Evolutionary conservation across 2,329 filamentous ascomycete species (phyloP).

Genomic region (Cladophialophora exuberans): DNA sequence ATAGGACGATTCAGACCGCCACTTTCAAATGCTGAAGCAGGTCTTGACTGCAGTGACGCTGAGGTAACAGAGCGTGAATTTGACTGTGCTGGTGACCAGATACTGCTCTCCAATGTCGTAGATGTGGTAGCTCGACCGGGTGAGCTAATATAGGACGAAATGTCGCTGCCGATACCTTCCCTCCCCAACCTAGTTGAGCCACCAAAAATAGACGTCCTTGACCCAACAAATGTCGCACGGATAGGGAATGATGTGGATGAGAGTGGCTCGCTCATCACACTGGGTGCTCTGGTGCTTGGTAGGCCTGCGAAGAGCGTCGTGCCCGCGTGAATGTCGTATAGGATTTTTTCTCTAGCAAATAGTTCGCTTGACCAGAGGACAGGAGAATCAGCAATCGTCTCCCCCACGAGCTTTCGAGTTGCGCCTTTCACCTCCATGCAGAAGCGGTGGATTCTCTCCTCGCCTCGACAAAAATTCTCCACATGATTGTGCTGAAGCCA

Average conservation of each 20-base stretch:
- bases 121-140: constrained; percentile 69
- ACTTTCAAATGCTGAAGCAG: constrained; percentile 36
- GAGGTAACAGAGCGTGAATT: constrained; percentile 42
- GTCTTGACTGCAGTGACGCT: constrained; percentile 38
- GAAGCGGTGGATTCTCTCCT: constrained; percentile 93
- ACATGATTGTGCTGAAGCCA: constrained; percentile 83
- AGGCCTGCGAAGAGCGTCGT: constrained; percentile 49
- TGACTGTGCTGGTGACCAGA: constrained; percentile 80
- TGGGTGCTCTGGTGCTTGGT: constrained; percentile 45
- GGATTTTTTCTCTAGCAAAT: constrained; percentile 69
- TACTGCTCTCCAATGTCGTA: constrained; percentile 74
- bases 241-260: constrained; percentile 36
- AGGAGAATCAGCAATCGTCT: constrained; percentile 80
- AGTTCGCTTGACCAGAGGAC: constrained; percentile 92
- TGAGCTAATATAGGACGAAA: constrained; percentile 62
- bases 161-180: constrained; percentile 64
- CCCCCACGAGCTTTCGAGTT: constrained; percentile 81
- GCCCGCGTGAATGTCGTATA: constrained; percentile 44
- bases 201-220: constrained; percentile 65
- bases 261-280: constrained; percentile 49
- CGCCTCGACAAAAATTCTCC: constrained; percentile 91
- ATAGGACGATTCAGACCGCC: constrained; percentile 35
- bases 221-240: constrained; percentile 36
- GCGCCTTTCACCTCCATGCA: constrained; percentile 87
- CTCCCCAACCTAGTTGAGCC: constrained; percentile 64